phyloP scores from a whole-genome alignment of 1,139 yeast genomes.

The Yamadazyma pseudoaaseri region DNA sequence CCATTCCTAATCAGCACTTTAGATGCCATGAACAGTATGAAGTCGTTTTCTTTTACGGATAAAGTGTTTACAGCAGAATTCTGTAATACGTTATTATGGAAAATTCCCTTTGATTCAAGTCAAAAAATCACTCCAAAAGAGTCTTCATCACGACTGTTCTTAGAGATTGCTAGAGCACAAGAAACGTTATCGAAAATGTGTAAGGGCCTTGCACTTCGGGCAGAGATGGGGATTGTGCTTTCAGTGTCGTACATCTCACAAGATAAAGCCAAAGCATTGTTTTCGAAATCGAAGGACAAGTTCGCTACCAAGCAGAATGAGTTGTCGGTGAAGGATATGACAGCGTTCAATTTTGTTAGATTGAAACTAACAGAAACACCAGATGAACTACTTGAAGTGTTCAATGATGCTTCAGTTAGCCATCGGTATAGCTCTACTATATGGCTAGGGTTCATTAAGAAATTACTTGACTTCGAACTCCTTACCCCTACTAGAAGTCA shows the following conservation, averaged over 20 bases:
- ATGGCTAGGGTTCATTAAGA: conserved; percentile 38
- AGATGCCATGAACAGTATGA: conserved; percentile 10
- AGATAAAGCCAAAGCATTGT: conserved; percentile 26
- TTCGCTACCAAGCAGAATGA: conserved; percentile 11
- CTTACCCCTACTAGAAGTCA: conserved; percentile 30
- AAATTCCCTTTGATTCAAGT: conserved; percentile 16
- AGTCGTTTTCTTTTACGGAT: conserved; percentile 13
- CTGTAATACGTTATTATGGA: conserved; percentile 26
- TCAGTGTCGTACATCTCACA: conserved; percentile 26
- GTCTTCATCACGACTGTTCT: conserved; percentile 6
- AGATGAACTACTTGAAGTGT: conserved; percentile 30
- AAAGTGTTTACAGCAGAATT: conserved; percentile 16
- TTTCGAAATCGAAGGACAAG: conserved; percentile 27
- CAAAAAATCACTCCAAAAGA: conserved; percentile 5
- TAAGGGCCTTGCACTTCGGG: conserved; percentile 25
- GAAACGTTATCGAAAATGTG: conserved; percentile 20
- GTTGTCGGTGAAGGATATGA: conserved; percentile 17
- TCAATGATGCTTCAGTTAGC: conserved; percentile 27
- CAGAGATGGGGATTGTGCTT: conserved; percentile 40
- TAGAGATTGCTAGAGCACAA: conserved; percentile 25
- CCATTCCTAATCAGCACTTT: conserved; percentile 18
- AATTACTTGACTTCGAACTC: conserved; percentile 32
- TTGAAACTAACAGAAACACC: conserved; percentile 29
- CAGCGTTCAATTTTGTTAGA: conserved; percentile 25
- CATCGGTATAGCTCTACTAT: conserved; percentile 26